Conservation (phyloP, 306 rosid species). For the Leucaena leucocephala region DNA sequence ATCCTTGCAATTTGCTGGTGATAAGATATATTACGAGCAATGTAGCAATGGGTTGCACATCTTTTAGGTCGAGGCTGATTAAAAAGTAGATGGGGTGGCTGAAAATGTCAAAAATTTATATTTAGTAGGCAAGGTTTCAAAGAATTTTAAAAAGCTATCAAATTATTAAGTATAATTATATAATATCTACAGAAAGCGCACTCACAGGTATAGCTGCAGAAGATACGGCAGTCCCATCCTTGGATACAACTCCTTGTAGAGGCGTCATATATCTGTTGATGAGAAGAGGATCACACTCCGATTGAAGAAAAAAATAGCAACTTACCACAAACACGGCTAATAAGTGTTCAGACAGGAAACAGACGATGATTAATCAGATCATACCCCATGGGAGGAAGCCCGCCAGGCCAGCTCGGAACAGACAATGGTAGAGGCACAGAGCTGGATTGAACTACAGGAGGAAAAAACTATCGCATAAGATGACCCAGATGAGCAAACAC, state of each 20-base stretch:
- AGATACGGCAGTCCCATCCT: conserved; percentile 80
- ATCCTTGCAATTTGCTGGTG: conserved; percentile 85
- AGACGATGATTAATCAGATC: conserved; percentile 37
- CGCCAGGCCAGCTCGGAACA: conserved; percentile 85
- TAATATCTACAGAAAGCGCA: not conserved
- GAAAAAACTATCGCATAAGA: conserved; percentile 32
- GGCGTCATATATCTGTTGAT: conserved; percentile 88
- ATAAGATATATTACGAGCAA: conserved; percentile 73
- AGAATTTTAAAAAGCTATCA: not conserved
- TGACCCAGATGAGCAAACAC: conserved; percentile 5
- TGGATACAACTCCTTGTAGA: conserved; percentile 72
- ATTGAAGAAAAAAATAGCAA: not conserved
- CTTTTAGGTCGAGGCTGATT: conserved; percentile 86
- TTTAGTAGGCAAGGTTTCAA: not conserved
- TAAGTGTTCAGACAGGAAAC: conserved; percentile 18
- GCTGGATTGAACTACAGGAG: conserved; percentile 61
- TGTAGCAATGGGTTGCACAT: conserved; percentile 91
- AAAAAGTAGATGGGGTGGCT: conserved; percentile 60
- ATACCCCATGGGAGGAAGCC: conserved; percentile 90
- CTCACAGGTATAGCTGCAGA: conserved; percentile 76
- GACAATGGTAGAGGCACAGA: conserved; percentile 75
- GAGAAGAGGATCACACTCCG: conserved; percentile 51
- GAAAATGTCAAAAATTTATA: conserved; percentile 12
- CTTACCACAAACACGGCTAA: conserved; percentile 8
- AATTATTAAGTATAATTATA: too few species aligned